Evolutionary conservation across 2,329 filamentous ascomycete species (phyloP).

Genomic region (Talaromyces verruculosus): DNA sequence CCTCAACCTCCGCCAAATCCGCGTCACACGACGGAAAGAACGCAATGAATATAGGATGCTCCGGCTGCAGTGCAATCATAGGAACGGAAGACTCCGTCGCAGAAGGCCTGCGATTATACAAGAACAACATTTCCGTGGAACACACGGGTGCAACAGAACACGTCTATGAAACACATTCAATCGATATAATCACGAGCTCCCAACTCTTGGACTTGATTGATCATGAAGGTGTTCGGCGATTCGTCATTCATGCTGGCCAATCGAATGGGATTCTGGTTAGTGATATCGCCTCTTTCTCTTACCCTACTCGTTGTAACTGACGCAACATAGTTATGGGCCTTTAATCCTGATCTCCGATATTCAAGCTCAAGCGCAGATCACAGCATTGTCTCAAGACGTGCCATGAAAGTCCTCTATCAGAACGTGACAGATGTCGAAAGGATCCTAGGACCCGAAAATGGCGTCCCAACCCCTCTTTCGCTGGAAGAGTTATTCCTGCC

Average conservation of each 20-base stretch:
- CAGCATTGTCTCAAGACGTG: slow-evolving; percentile 44
- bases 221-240: slow-evolving; percentile 56
- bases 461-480: slow-evolving; percentile 41
- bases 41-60: slow-evolving; percentile 31
- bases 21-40: slow-evolving; percentile 33
- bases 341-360: slow-evolving; percentile 60
- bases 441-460: slow-evolving; percentile 38
- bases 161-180: slow-evolving; percentile 34
- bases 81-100: slow-evolving; percentile 44
- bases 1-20: slow-evolving; percentile 30
- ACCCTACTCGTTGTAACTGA: not conserved
- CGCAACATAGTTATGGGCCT: slow-evolving; percentile 54
- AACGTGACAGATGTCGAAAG: slow-evolving; percentile 32
- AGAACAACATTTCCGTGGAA: slow-evolving; percentile 46
- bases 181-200: slow-evolving; percentile 50
- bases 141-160: slow-evolving; percentile 21
- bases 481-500: slow-evolving; percentile 52
- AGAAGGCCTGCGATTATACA: slow-evolving; percentile 52
- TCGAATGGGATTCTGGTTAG: slow-evolving; percentile 41
- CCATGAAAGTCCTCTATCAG: slow-evolving; percentile 60
- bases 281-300: slow-evolving; percentile 15
- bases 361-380: slow-evolving; percentile 46
- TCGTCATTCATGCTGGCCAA: slow-evolving; percentile 48
- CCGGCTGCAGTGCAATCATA: slow-evolving; percentile 32
- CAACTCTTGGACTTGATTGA: slow-evolving; percentile 58